Conservation (phyloP, 2,329 filamentous ascomycete species). For the Periconia sp. region DNA sequence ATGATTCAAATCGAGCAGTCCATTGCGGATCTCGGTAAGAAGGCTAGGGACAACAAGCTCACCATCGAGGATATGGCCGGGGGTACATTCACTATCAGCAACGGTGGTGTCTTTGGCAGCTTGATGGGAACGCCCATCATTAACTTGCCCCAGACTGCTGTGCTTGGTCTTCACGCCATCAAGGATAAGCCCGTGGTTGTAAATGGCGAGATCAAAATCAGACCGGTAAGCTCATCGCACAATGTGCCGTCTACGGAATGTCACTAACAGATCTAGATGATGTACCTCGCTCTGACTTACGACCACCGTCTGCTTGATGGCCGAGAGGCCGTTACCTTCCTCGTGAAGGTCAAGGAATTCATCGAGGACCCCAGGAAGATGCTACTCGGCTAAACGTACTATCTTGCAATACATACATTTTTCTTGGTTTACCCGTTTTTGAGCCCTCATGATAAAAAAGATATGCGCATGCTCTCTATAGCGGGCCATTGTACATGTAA, state of each 20-base stretch:
- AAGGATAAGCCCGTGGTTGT: conserved; percentile 90
- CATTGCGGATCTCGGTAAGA: conserved; percentile 93
- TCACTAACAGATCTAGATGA: conserved; percentile 64
- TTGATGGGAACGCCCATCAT: conserved; percentile 98
- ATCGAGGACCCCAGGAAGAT: conserved; percentile 95
- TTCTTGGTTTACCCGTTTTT: neutral
- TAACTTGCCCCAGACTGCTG: conserved; percentile 90
- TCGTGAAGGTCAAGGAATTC: conserved; percentile 96
- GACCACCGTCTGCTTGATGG: conserved; percentile 96
- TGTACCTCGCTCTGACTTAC: conserved; percentile 97
- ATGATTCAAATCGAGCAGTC: conserved; percentile 85
- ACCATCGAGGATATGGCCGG: conserved; percentile 99
- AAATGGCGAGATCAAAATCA: conserved; percentile 91
- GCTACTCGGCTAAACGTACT: conserved; percentile 58
- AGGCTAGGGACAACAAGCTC: conserved; percentile 94
- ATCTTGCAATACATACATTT: neutral
- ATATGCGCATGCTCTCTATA: neutral
- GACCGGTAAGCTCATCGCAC: conserved; percentile 59
- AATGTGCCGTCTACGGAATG: neutral
- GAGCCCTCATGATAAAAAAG: neutral
- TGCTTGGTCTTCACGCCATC: conserved; percentile 91
- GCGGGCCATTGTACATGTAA: neutral
- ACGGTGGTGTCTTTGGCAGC: conserved; percentile 94
- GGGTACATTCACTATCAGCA: conserved; percentile 97
- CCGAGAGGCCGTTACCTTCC: conserved; percentile 91